Evolutionary conservation across 1,139 yeast genomes (phyloP).

Genomic region (Waltiozyma sp.): DNA sequence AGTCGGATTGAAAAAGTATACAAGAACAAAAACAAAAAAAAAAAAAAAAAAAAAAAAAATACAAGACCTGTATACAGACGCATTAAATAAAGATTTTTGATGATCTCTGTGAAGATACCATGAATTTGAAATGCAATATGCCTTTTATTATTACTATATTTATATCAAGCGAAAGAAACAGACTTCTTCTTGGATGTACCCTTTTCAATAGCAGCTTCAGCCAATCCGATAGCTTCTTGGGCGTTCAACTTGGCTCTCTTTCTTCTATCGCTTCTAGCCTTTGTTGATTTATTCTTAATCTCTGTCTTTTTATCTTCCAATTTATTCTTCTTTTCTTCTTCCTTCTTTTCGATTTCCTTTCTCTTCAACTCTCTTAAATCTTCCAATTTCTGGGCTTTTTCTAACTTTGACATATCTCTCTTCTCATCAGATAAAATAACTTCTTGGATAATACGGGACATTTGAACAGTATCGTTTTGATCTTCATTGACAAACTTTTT

Average conservation of each 20-base stretch:
- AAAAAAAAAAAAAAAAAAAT: no score
- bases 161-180: conserved; percentile 22
- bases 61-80: no score
- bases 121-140: background rate
- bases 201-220: conserved; percentile 9
- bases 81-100: no score
- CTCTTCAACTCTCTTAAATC: conserved; percentile 81
- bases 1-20: conserved; percentile 1
- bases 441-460: conserved; percentile 60
- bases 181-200: conserved; percentile 24
- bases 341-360: conserved; percentile 78
- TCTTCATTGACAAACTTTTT: conserved; percentile 71
- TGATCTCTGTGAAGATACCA: no score
- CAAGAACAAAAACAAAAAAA: no score
- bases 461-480: conserved; percentile 43
- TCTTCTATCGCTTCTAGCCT: conserved; percentile 60
- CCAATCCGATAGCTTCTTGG: conserved; percentile 27
- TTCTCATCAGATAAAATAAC: conserved; percentile 77
- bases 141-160: background rate
- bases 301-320: conserved; percentile 72
- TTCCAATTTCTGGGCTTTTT: conserved; percentile 79
- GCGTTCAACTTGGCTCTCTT: conserved; percentile 48
- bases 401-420: conserved; percentile 82
- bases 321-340: conserved; percentile 54
- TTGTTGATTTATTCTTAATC: conserved; percentile 56